Evolutionary conservation across 148 eudicot species (phyloP).

Genomic region (Euryodendron excelsum): DNA sequence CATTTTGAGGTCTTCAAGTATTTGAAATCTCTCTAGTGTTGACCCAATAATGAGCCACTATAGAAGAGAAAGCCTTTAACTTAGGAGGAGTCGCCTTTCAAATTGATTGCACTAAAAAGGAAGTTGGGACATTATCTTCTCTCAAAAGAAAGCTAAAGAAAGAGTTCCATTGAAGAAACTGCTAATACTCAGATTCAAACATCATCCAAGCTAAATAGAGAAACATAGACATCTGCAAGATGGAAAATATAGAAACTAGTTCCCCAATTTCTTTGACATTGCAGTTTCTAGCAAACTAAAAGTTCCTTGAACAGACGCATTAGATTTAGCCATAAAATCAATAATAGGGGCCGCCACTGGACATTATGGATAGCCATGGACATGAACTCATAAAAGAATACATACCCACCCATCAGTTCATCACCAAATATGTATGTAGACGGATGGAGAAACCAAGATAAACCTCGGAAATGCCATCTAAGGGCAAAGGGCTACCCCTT

Average conservation of each 20-base stretch:
- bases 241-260: neutral
- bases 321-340: neutral
- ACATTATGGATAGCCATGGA: neutral
- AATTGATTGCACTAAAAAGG: neutral
- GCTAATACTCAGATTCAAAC: neutral
- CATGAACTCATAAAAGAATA: neutral
- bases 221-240: neutral
- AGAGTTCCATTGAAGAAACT: neutral
- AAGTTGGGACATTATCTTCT: neutral
- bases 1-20: no score
- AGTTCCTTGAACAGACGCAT: neutral
- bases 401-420: neutral
- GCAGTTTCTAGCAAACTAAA: no score
- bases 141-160: neutral
- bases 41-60: neutral
- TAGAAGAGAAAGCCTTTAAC: neutral
- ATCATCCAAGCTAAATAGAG: neutral
- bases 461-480: neutral
- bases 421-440: neutral
- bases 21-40: neutral
- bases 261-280: no score
- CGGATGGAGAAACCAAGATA: neutral
- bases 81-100: neutral
- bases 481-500: neutral
- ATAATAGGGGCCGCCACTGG: neutral